These are phyloP conservation scores for Zygosaccharomyces bisporus DNA, from an alignment of 805 yeast species.

Conservation along the genomic window DNA sequence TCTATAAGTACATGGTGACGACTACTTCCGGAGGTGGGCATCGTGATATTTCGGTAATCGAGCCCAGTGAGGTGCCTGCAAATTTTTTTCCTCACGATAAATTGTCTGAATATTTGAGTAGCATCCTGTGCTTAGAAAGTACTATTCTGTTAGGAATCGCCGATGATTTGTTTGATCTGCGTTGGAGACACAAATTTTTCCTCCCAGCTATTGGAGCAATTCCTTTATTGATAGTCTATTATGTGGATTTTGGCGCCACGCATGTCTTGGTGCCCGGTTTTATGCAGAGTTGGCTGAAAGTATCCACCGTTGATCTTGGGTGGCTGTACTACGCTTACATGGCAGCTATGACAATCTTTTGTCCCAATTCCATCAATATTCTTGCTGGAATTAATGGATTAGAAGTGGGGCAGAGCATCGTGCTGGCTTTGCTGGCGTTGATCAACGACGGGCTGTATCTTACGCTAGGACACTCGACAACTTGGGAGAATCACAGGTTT, in stretches of 20 bases:
- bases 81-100: slow-evolving; percentile 69
- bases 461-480: slow-evolving; percentile 47
- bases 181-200: slow-evolving; percentile 97
- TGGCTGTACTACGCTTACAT: slow-evolving; percentile 78
- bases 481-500: slow-evolving; percentile 77
- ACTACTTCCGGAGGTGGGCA: slow-evolving; percentile 57
- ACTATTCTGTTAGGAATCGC: slow-evolving; percentile 83
- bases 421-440: slow-evolving; percentile 65
- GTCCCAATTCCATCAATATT: slow-evolving; percentile 94
- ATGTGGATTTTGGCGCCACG: slow-evolving; percentile 91
- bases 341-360: slow-evolving; percentile 87
- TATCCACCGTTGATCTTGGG: slow-evolving; percentile 63
- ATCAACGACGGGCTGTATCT: slow-evolving; percentile 75
- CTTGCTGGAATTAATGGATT: slow-evolving; percentile 95
- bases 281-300: slow-evolving; percentile 40
- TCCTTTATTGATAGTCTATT: slow-evolving; percentile 86
- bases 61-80: slow-evolving; percentile 13
- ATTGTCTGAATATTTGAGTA: slow-evolving; percentile 81
- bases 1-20: slow-evolving; percentile 67
- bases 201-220: slow-evolving; percentile 92
- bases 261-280: slow-evolving; percentile 77
- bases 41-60: slow-evolving; percentile 32
- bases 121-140: slow-evolving; percentile 75
- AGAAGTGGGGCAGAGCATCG: slow-evolving; percentile 92
- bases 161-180: slow-evolving; percentile 90